phyloP scores from a whole-genome alignment of 345 rosid species.

The Balakata baccata region DNA sequence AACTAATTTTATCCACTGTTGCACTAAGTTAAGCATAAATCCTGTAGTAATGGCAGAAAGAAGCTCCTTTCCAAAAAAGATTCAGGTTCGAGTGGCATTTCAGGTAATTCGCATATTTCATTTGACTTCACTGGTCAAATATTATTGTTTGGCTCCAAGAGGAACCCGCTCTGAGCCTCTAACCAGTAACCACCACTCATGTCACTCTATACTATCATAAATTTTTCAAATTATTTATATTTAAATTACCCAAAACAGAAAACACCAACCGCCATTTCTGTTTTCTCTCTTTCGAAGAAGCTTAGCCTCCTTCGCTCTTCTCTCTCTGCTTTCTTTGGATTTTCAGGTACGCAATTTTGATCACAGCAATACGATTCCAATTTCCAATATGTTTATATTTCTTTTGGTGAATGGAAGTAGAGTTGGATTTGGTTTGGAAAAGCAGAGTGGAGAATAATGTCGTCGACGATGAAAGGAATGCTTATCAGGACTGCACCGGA shows the following conservation, averaged over 20 bases:
- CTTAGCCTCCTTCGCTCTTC: neutral
- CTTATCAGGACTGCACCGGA: slow-evolving; percentile 30
- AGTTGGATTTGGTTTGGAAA: neutral
- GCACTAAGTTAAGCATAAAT: too few relatives aligned
- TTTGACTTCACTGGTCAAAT: neutral
- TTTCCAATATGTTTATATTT: too few relatives aligned
- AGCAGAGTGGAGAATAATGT: slow-evolving; percentile 12
- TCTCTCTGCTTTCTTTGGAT: slow-evolving; percentile 4
- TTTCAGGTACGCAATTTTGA: slow-evolving; percentile 16
- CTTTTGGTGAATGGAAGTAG: neutral
- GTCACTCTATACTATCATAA: slow-evolving; percentile 30
- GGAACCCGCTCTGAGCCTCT: neutral
- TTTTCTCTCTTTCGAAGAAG: slow-evolving; percentile 26
- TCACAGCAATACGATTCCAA: too few relatives aligned
- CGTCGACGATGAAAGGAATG: slow-evolving; percentile 39
- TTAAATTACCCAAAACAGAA: neutral
- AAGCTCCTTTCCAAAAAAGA: too few relatives aligned
- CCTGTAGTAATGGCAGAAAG: too few relatives aligned
- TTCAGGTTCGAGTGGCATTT: too few relatives aligned
- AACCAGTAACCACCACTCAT: slow-evolving; percentile 32
- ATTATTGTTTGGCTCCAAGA: neutral
- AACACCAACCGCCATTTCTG: slow-evolving; percentile 40
- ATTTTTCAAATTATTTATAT: neutral
- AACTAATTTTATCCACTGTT: too few relatives aligned
- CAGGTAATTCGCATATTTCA: neutral